These are phyloP conservation scores for Arthrobotrys iridis DNA, from an alignment of 2,329 filamentous ascomycete genomes.

Conservation along the genomic window DNA sequence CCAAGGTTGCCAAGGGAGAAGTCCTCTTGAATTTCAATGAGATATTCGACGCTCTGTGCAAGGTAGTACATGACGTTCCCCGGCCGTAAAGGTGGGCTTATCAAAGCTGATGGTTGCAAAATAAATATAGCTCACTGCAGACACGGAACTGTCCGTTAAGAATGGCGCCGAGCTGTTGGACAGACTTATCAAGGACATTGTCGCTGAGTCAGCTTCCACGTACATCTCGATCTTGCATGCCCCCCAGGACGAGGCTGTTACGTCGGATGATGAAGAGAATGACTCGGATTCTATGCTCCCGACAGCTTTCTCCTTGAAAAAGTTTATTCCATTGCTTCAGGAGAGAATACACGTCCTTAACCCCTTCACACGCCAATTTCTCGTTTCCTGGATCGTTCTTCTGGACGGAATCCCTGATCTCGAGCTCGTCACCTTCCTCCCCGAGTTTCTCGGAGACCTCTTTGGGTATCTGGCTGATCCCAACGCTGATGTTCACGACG, in stretches of 20 bases:
- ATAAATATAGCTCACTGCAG: conserved; percentile 79
- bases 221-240: conserved; percentile 87
- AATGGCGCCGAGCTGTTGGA: conserved; percentile 96
- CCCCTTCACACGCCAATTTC: conserved; percentile 91
- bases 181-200: conserved; percentile 72
- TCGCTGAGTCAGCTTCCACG: conserved; percentile 64
- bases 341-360: conserved; percentile 95
- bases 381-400: conserved; percentile 94
- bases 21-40: conserved; percentile 97
- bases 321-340: conserved; percentile 91
- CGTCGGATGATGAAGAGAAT: conserved; percentile 61
- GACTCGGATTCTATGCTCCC: conserved; percentile 67
- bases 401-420: conserved; percentile 96
- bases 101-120: conserved; percentile 1
- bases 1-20: conserved; percentile 98
- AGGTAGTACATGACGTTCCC: conserved; percentile 68
- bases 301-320: conserved; percentile 88
- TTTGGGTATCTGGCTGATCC: conserved; percentile 92
- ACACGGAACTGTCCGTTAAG: conserved; percentile 96
- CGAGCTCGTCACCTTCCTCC: conserved; percentile 90
- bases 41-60: conserved; percentile 96
- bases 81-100: background rate
- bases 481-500: conserved; percentile 92
- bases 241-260: conserved; percentile 60
- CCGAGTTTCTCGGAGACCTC: conserved; percentile 87